Percentiles rank a stretch among this genome's conserved stretches.
These are phyloP conservation scores for Sugiyamaella castrensis DNA, from an alignment of 1,139 yeast genomes.

Conservation along the genomic window DNA sequence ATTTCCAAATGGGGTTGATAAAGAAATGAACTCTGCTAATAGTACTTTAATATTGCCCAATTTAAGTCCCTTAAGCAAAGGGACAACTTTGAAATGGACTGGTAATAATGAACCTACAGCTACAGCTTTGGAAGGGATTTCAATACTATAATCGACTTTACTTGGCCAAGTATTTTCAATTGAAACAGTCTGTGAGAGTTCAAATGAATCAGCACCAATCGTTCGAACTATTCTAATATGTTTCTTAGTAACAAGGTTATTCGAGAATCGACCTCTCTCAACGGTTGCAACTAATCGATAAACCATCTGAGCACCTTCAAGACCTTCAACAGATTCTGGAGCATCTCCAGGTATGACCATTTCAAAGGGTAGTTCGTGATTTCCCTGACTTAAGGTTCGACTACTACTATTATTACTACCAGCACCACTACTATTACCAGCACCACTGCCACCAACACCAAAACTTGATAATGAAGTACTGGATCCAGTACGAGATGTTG, in stretches of 20 bases:
- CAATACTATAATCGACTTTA: slow-evolving; percentile 85
- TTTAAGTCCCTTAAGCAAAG: slow-evolving; percentile 73
- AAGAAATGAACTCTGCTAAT: slow-evolving; percentile 64
- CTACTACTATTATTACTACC: slow-evolving; percentile 12
- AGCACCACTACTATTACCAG: slow-evolving; percentile 7
- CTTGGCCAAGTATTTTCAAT: slow-evolving; percentile 96
- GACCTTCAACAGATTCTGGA: slow-evolving; percentile 87
- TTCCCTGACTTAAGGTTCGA: slow-evolving; percentile 57
- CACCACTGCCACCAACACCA: slow-evolving; percentile 3
- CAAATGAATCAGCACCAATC: slow-evolving; percentile 80
- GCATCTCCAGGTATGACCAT: slow-evolving; percentile 80
- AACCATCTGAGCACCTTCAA: slow-evolving; percentile 77
- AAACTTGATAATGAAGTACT: slow-evolving; percentile 25
- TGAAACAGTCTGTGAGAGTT: slow-evolving; percentile 85
- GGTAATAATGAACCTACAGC: slow-evolving; percentile 84
- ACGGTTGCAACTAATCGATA: slow-evolving; percentile 76
- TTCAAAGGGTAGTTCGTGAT: slow-evolving; percentile 88
- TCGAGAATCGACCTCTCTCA: slow-evolving; percentile 77
- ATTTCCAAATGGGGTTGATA: slow-evolving; percentile 54
- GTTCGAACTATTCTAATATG: slow-evolving; percentile 86
- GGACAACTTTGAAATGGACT: slow-evolving; percentile 68
- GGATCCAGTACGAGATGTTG: slow-evolving; percentile 24
- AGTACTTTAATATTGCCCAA: slow-evolving; percentile 69
- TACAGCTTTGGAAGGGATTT: slow-evolving; percentile 82
- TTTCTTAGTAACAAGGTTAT: slow-evolving; percentile 61